Percentiles rank a stretch among this genome's conserved stretches.
These are phyloP conservation scores for Colletotrichum sp. DNA, from an alignment of 2,329 filamentous ascomycete genomes.

Conservation along the genomic window DNA sequence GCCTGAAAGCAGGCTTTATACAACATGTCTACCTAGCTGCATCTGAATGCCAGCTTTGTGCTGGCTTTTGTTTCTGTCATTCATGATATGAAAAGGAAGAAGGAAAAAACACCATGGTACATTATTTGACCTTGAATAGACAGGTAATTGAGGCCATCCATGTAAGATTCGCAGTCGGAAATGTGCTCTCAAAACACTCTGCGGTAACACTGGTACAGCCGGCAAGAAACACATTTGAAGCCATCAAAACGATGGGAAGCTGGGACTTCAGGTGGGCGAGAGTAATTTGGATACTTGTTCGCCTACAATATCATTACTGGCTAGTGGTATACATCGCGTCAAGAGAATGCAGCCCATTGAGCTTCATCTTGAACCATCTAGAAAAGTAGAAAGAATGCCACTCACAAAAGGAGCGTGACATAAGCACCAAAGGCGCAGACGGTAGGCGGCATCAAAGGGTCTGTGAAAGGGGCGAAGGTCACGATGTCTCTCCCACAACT, in stretches of 20 bases:
- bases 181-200: background rate
- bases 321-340: background rate
- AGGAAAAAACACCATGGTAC: background rate
- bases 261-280: background rate
- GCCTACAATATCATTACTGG: background rate
- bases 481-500: background rate
- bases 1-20: background rate
- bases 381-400: background rate
- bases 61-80: fast-evolving
- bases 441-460: background rate
- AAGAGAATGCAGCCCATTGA: fast-evolving
- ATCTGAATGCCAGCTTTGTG: background rate
- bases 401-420: background rate
- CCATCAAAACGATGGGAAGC: fast-evolving
- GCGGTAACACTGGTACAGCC: background rate
- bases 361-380: background rate
- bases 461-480: background rate
- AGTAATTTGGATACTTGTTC: background rate
- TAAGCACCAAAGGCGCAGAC: background rate
- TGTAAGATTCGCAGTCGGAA: fast-evolving
- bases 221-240: background rate
- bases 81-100: background rate
- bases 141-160: fast-evolving
- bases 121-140: background rate
- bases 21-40: background rate